Base-by-base conservation (phyloP, 495 filamentous ascomycete species). In the Pyronema domesticum region DNA sequence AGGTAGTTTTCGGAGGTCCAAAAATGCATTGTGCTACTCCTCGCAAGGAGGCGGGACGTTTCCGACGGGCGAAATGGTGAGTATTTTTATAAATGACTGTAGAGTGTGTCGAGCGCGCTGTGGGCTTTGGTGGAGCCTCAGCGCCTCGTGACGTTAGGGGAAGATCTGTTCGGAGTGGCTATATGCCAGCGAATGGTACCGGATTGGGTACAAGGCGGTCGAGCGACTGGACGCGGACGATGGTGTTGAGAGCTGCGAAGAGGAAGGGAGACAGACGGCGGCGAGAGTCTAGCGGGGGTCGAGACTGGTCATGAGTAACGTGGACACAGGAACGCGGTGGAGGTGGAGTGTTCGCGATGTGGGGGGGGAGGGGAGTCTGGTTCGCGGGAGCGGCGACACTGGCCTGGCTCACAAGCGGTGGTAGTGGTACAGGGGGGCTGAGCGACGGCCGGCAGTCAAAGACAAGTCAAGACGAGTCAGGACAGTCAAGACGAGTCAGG, bases 1-100 rank as follows among this genome's bases (percentile, higher is more conserved):
- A 55, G 59, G 58, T 56, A 61, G 54, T 55, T 55, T 60, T 60
- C 54, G 56, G 58, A 55, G 56, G 43, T 57, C 49, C 58, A 53
- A 55, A 65, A 34, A 64, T 55, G 56, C 61, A 64, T 64, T 64
- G 58, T 60, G 61, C 53, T 64, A 57, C 59, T 64, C 60, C 58
- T 59, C 58, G 47, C 55, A 46, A 53, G 44, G 47, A 56, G 61
- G 62, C 57, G 58, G 44, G 56, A 43, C 35, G 15, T 65, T 65
- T 65, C 55, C 58, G 62, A 43, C 56, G 62, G 40, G 62, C 50
- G 54, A 48, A 53, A 45, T 63, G 59, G 48, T 61, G 58, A 43
- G 62, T 54, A 56, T 65, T 65, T 56, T 65, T 65, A 62, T 65
- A 61, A 65, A 64, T 65, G 62, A 55, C 51, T 53, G 62, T 48